Percentiles rank a stretch among this genome's conserved stretches.
Conservation (phyloP, 2,329 filamentous ascomycete genomes). For the Aspergillus carbonarius region DNA sequence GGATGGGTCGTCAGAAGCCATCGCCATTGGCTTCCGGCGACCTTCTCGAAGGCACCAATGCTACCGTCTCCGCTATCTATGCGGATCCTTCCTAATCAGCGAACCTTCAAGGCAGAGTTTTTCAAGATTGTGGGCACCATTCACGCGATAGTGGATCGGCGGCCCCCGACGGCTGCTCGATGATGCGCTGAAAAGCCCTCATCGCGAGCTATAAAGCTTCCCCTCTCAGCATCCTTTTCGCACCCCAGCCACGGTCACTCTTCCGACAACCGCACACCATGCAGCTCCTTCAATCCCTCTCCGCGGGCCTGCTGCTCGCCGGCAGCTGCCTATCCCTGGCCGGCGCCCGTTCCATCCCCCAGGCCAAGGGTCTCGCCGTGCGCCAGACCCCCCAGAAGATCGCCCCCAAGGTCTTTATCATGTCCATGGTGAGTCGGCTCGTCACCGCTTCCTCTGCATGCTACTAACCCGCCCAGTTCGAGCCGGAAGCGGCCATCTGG, state of each 20-base stretch:
- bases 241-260: neutral
- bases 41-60: neutral
- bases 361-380: neutral
- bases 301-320: constrained; percentile 15
- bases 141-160: neutral
- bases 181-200: neutral
- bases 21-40: neutral
- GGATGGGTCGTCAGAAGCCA: neutral
- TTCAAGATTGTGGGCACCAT: neutral
- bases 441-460: neutral
- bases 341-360: neutral
- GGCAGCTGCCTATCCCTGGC: constrained; percentile 13
- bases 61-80: neutral
- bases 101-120: neutral
- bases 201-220: neutral
- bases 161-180: neutral
- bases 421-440: constrained; percentile 38
- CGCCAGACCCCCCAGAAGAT: constrained; percentile 20
- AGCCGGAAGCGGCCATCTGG: constrained; percentile 63
- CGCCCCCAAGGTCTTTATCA: constrained; percentile 43
- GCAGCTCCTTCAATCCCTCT: constrained; percentile 17
- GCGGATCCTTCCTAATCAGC: constrained; percentile 1
- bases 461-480: constrained; percentile 49
- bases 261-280: constrained; percentile 1
- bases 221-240: neutral